Evolutionary conservation across 108 stramenopile genomes (phyloP), one percentile per base, ranked within the genome.

Genomic region (Skeletonema costatum): DNA sequence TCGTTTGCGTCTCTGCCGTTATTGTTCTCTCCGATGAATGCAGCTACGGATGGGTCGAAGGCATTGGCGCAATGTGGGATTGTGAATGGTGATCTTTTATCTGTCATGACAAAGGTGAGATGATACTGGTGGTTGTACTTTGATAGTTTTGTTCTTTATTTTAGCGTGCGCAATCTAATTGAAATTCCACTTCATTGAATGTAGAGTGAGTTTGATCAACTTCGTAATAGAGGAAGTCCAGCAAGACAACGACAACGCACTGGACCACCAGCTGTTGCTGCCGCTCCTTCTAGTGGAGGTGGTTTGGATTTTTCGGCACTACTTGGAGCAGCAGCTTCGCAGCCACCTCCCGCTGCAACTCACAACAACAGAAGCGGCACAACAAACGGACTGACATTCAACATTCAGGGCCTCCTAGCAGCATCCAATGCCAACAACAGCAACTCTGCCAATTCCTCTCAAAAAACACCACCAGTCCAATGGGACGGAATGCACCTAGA

Each of bases 401-500:
- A 77, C 67, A 81, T 59, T 56, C 68, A 77, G 3, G 56, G 68
- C 66, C 75, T 65, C 13, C 41, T 64, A 21, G 70, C 60, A 17
- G 39, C 60, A 46, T 46, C 44, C 29, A 61, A 29, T 31, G 68
- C 50, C 11, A 50, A 3, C 35, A 64, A 64, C 63, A 35, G 12
- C 14, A 64, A 64, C 63, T 32, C n/a, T 64, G 7, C 60, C 62
- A 41, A 2, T 14, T 9, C 66, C 60, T 31, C 56, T 36, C 32
- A 19, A 29, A 73, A 32, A 30, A 35, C 14, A 14, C 68, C 46
- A 30, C 85, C 87, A 10, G 83, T 93, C 10, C 87, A 91, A 66
- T 93, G 82, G 75, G 70, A 80, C 13, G 91, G 91, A 29, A 96
- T 96, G 96, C 80, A 72, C 35, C 83, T 96, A n/a, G 87, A 91